Conservation (phyloP, 176 grass and related monocot genomes). For the Poa annua region DNA sequence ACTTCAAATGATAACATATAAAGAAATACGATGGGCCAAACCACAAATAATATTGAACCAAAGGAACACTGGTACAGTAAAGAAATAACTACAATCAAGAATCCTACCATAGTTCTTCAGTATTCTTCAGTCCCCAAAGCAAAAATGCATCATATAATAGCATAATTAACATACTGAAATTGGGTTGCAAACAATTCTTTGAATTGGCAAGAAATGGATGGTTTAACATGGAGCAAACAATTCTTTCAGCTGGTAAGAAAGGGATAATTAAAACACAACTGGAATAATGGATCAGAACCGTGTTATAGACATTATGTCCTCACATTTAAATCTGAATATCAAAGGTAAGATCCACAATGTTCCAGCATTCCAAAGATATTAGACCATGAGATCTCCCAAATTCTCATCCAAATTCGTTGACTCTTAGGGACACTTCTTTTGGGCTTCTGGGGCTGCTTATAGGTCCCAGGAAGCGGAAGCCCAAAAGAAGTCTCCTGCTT, state of each 20-base stretch:
- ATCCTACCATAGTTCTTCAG: conserved; percentile 25
- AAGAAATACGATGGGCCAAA: not conserved
- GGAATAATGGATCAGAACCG: not conserved
- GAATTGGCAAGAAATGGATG: not conserved
- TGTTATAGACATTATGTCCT: not conserved
- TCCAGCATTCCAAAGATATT: not conserved
- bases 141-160: conserved; percentile 16
- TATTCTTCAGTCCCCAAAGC: not conserved
- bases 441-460: too few species aligned
- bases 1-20: conserved; percentile 2
- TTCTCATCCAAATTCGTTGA: not conserved
- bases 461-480: too few species aligned
- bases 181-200: not conserved
- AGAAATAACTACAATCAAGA: conserved; percentile 8
- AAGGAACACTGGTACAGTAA: conserved; percentile 13
- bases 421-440: too few species aligned
- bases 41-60: not conserved
- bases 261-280: not conserved
- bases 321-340: conserved; percentile 6
- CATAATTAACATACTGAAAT: conserved; percentile 5
- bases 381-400: not conserved
- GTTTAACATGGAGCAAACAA: not conserved
- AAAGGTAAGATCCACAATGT: conserved; percentile 16
- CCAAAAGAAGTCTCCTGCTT: too few species aligned
- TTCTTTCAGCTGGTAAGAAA: not conserved